Base-by-base conservation (phyloP, 495 filamentous ascomycete species). In the Trichoderma erinaceum region DNA sequence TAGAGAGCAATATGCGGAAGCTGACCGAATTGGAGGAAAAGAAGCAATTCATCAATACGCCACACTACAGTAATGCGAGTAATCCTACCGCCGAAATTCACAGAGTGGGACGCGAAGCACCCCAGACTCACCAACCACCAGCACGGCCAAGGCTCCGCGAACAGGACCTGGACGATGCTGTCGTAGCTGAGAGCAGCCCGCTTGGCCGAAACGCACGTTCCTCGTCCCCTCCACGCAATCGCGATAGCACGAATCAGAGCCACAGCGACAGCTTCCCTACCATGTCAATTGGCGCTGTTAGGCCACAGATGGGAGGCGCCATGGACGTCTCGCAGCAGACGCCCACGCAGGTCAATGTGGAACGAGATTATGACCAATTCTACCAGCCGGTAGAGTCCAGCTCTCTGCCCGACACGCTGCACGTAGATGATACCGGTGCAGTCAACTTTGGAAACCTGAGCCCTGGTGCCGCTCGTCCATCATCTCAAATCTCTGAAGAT, bases 351-450 rank as follows among this genome's bases (percentile, higher is more conserved):
- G 46, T 48, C 43, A 69, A 69, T 21, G 64, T 23, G 16, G 68
- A 69, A 41, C 46, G 43, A 15, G 68, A 69, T 64, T 69, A 69
- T 27, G 46, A 41, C 66, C 23, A 61, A 13, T 29, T 41, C 35
- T 63, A 48, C 43, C n/a, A 38, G 13, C 44, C 58, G 16, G 13
- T 38, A 18, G 35, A 8, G 29, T 68, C 58, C 18, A 68, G 50
- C 50, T 25, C 29, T 11, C 35, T n/a, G 18, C 66, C 29, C n/a
- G 58, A 64, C 18, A 66, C 76, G 48, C 70, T 78, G 15, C 69
- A 72, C 10, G 73, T 74, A 66, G 70, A 75, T 5, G 76, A 78
- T n/a, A 73, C 74, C 8, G 76, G 76, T n/a, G 76, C 70, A 27
- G 67, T 78, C 21, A 68, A 74, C 61, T 75, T 78, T 61, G 67